phyloP scores from a whole-genome alignment of 495 filamentous ascomycete species.

The Geopyxis carbonaria region DNA sequence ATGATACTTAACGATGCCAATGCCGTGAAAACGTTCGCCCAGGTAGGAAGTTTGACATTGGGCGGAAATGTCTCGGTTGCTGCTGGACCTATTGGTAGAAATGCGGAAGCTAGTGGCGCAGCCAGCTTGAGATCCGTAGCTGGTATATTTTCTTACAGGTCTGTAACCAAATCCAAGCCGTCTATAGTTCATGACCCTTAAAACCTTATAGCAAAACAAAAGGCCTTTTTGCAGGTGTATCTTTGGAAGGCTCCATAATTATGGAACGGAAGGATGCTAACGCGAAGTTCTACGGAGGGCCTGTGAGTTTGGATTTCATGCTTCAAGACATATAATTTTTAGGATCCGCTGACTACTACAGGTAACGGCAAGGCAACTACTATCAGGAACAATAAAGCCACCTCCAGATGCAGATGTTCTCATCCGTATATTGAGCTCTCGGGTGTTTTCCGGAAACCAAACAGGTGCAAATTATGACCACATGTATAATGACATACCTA shows the following conservation, averaged over 20 bases:
- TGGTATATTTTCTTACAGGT: slow-evolving; percentile 73
- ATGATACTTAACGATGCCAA: slow-evolving; percentile 91
- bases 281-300: slow-evolving; percentile 78
- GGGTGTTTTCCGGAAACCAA: slow-evolving; percentile 41
- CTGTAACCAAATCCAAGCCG: slow-evolving; percentile 1
- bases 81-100: slow-evolving; percentile 81
- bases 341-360: too few species aligned
- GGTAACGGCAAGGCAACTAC: slow-evolving; percentile 57
- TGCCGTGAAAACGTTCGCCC: slow-evolving; percentile 88
- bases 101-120: slow-evolving; percentile 90
- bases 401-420: slow-evolving; percentile 71
- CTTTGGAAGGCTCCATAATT: slow-evolving; percentile 75
- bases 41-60: slow-evolving; percentile 69
- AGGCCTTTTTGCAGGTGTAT: slow-evolving; percentile 89
- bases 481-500: slow-evolving; percentile 90
- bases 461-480: slow-evolving; percentile 32
- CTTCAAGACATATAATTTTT: too few species aligned
- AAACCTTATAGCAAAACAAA: slow-evolving; percentile 81
- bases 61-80: slow-evolving; percentile 95
- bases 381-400: slow-evolving; percentile 57
- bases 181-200: slow-evolving; percentile 7
- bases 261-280: slow-evolving; percentile 93
- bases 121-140: slow-evolving; percentile 80
- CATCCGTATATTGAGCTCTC: slow-evolving; percentile 64
- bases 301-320: slow-evolving; percentile 29